A percentile compares a stretch with the other conserved stretches of the same genome.
phyloP scores from a whole-genome alignment of 768 basidiomycete species.

The Lentinula edodes region DNA sequence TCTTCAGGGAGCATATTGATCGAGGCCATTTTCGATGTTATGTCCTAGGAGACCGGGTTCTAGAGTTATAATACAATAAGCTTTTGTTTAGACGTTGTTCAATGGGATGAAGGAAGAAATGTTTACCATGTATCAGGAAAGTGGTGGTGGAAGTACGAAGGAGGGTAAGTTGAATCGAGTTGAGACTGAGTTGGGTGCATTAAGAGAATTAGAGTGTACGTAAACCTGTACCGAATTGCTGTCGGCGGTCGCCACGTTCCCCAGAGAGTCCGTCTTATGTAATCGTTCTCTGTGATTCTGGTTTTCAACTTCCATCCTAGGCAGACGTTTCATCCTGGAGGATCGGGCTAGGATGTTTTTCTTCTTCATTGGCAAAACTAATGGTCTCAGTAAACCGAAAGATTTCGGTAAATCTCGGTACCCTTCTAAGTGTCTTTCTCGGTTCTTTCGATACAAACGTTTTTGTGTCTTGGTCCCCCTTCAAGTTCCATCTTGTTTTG shows the following conservation, averaged over 20 bases:
- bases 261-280: not conserved
- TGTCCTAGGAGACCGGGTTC: too few relatives aligned
- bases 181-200: not conserved
- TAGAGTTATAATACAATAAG: not conserved
- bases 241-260: not conserved
- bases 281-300: not conserved
- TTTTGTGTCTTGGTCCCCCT: too few relatives aligned
- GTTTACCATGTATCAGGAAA: not conserved
- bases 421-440: too few relatives aligned
- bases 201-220: not conserved
- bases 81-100: not conserved
- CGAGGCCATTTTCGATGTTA: slow-evolving; percentile 1
- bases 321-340: not conserved
- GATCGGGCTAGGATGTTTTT: too few relatives aligned
- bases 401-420: too few relatives aligned
- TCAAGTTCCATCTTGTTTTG: not conserved
- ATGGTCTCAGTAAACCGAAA: too few relatives aligned
- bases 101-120: not conserved
- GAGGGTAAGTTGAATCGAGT: not conserved
- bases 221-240: not conserved
- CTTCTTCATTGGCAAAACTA: too few relatives aligned
- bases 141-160: not conserved
- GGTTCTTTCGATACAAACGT: not conserved
- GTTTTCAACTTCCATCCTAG: not conserved
- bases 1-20: slow-evolving; percentile 21